Conservation (phyloP, 2,329 filamentous ascomycete genomes). For the Diplodia intermedia region DNA sequence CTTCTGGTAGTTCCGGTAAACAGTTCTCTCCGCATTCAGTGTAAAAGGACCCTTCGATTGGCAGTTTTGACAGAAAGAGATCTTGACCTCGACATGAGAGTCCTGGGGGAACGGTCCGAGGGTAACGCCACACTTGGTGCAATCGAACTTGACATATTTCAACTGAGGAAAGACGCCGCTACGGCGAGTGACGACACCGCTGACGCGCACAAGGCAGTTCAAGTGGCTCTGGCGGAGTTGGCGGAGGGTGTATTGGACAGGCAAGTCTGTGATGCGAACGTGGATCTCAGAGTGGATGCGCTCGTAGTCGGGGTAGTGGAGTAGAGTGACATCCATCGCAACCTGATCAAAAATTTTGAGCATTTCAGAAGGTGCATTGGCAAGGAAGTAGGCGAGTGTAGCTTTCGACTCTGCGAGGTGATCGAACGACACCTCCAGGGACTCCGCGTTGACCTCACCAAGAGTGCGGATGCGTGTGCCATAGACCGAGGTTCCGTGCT, state of each 20-base stretch:
- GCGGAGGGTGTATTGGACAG: slow-evolving; percentile 91
- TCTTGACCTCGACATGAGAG: slow-evolving; percentile 93
- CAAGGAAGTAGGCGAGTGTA: slow-evolving; percentile 92
- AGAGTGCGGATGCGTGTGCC: slow-evolving; percentile 91
- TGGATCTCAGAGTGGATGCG: slow-evolving; percentile 98
- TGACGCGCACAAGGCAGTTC: slow-evolving; percentile 93
- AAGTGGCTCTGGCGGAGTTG: slow-evolving; percentile 94
- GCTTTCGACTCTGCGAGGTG: slow-evolving; percentile 91
- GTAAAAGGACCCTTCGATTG: slow-evolving; percentile 95
- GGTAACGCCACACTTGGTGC: slow-evolving; percentile 87
- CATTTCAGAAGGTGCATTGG: slow-evolving; percentile 94
- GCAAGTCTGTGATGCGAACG: slow-evolving; percentile 93
- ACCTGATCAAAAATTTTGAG: slow-evolving; percentile 96
- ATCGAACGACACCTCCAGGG: slow-evolving; percentile 93
- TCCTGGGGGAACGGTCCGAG: slow-evolving; percentile 97
- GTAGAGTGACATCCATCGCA: slow-evolving; percentile 92
- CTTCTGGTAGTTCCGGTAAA: slow-evolving; percentile 99
- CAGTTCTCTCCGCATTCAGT: slow-evolving; percentile 94
- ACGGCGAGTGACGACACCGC: slow-evolving; percentile 91
- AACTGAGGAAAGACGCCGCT: slow-evolving; percentile 97
- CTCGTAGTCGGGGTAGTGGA: slow-evolving; percentile 97
- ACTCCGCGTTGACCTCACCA: slow-evolving; percentile 97
- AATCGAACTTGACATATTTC: slow-evolving; percentile 99
- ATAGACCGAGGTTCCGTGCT: slow-evolving; percentile 88
- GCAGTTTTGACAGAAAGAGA: slow-evolving; percentile 95